Conservation (phyloP, 495 filamentous ascomycete genomes). For the Penicillium arizonense region DNA sequence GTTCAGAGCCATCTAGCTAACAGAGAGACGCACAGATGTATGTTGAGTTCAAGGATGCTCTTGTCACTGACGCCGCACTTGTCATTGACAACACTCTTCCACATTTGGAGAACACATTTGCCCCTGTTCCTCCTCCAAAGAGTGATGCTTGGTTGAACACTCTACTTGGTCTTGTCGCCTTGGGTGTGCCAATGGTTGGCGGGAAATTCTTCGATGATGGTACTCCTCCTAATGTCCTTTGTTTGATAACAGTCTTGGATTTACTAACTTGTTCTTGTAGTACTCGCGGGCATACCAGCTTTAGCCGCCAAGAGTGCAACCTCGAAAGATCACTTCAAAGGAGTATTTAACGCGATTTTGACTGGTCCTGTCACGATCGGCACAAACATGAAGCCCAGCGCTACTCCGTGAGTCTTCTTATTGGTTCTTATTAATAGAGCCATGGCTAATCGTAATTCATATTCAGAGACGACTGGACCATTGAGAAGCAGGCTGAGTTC, state of each 20-base stretch:
- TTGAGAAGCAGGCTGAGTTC: background rate
- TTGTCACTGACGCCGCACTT: conserved; percentile 1
- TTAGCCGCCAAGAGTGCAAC: background rate
- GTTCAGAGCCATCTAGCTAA: background rate
- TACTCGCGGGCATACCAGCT: background rate
- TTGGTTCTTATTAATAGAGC: background rate
- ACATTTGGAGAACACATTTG: conserved; percentile 29
- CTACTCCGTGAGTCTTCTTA: background rate
- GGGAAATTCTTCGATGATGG: conserved; percentile 20
- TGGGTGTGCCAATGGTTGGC: conserved; percentile 17
- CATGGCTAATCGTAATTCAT: background rate
- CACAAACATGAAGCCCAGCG: background rate
- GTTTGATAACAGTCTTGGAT: background rate
- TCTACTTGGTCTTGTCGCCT: conserved; percentile 20
- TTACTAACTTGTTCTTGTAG: background rate
- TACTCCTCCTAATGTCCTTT: background rate
- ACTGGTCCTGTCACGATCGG: background rate
- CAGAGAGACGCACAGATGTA: conserved; percentile 5
- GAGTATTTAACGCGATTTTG: background rate
- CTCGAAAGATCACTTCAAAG: background rate
- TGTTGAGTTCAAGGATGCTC: conserved; percentile 2
- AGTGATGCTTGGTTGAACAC: conserved; percentile 23
- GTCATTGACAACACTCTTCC: conserved; percentile 6
- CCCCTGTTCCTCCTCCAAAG: conserved; percentile 23
- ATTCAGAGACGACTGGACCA: background rate